Evolutionary conservation across 768 basidiomycete species (phyloP).

Genomic region (Pholiota molesta): DNA sequence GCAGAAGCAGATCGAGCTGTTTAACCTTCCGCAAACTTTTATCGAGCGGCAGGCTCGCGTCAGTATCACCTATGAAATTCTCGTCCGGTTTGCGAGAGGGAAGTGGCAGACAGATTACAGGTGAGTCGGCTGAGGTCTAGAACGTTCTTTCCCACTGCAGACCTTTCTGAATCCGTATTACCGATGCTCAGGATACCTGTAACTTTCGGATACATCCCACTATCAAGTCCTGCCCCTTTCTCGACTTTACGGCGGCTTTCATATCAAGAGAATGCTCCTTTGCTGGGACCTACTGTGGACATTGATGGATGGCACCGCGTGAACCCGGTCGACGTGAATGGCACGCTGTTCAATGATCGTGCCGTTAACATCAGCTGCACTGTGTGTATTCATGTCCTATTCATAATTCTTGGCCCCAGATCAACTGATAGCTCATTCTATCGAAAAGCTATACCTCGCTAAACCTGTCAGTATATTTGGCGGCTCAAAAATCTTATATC

Average conservation of each 20-base stretch:
- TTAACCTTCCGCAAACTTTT: conserved; percentile 4
- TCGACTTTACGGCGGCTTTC: conserved; percentile 37
- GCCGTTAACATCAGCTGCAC: conserved; percentile 33
- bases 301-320: conserved; percentile 44
- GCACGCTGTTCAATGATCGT: conserved; percentile 33
- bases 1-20: not conserved
- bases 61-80: conserved; percentile 5
- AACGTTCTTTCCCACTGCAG: no score
- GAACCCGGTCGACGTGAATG: conserved; percentile 28
- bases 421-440: conserved; percentile 1
- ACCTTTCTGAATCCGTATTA: no score
- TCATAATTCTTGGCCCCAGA: not conserved
- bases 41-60: conserved; percentile 1
- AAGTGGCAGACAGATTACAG: conserved; percentile 18
- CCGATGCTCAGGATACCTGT: conserved; percentile 29
- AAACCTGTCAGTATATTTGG: conserved; percentile 36
- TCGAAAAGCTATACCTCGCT: conserved; percentile 38
- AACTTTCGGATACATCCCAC: conserved; percentile 37
- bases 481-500: not conserved
- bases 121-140: conserved; percentile 11
- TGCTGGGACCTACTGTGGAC: conserved; percentile 41
- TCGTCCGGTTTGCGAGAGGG: conserved; percentile 6
- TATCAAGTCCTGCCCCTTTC: conserved; percentile 32
- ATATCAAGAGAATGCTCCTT: conserved; percentile 35
- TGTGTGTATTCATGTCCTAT: conserved; percentile 28